Base-by-base conservation (phyloP, 805 yeast genomes). In the Hanseniaspora singularis region DNA sequence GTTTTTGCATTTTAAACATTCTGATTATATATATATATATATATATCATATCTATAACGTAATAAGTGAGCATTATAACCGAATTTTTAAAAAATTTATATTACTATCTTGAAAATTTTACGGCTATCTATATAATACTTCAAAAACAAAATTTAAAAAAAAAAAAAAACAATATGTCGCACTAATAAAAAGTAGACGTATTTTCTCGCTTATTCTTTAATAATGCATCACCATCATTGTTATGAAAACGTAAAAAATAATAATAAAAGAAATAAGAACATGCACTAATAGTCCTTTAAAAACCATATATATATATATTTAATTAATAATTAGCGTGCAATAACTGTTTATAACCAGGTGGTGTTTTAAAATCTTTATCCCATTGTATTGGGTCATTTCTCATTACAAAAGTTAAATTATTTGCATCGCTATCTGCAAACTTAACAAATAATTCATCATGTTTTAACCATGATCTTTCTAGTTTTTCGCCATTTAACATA, bases 381-480 rank as follows among this genome's bases (percentile, higher is more conserved):
- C 64, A 61, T 8, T 40, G 43, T 7, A 46, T 39, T 11, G 55
- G 54, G 3, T 39, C 33, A 16, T 42, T 23, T 5, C 57, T 57
- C 49, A 55, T 53, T 24, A 11, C 32, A 33, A 49, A 51, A 14
- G 39, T 53, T 50, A 52, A 14, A 40, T 52, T 49, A 52, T 16
- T 31, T 26, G 28, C 11, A 8, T 7, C n/a, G n/a, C n/a, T n/a
- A n/a, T n/a, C n/a, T 20, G 8, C 2, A 62, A 63, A n/a, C 63
- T 58, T 51, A 8, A 51, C 40, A 51, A 64, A 64, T 5, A 64
- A 28, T 28, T 58, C 61, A 6, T 53, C 57, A 38, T 64, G 68
- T 14, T 53, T 54, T 22, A 64, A 46, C 67, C 67, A 64, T 48
- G 61, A 62, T 50, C 62, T 51, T 11, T 40, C 36, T 52, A 57